A percentile compares a stretch with the other conserved stretches of the same genome.
Evolutionary conservation across 768 basidiomycete species (phyloP).

Genomic region (Amanita thiersii): DNA sequence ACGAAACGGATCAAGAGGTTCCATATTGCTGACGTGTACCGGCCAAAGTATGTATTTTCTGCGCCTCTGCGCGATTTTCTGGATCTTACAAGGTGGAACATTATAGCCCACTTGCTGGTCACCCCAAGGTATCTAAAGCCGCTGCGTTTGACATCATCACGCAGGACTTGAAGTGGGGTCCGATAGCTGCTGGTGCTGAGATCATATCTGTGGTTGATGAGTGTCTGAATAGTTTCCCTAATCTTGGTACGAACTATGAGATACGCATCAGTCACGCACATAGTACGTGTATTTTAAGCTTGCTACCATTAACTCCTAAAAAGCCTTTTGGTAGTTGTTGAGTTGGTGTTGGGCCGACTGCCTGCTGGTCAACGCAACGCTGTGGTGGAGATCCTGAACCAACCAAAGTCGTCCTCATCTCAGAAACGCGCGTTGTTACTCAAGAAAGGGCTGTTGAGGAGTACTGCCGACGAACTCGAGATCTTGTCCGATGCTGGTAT

Average conservation of each 20-base stretch:
- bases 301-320: neutral
- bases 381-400: slow-evolving; percentile 57
- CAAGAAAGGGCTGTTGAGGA: slow-evolving; percentile 62
- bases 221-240: slow-evolving; percentile 66
- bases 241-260: slow-evolving; percentile 56
- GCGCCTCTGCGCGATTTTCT: neutral
- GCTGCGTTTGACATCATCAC: slow-evolving; percentile 83
- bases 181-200: slow-evolving; percentile 67
- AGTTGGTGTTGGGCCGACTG: slow-evolving; percentile 53
- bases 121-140: slow-evolving; percentile 65
- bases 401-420: slow-evolving; percentile 53
- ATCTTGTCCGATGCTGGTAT: slow-evolving; percentile 53
- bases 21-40: slow-evolving; percentile 68
- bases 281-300: slow-evolving; percentile 34
- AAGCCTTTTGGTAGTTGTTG: slow-evolving; percentile 44
- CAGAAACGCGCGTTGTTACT: slow-evolving; percentile 65
- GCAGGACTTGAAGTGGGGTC: slow-evolving; percentile 55
- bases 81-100: slow-evolving; percentile 6
- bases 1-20: slow-evolving; percentile 74
- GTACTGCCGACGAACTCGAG: slow-evolving; percentile 69
- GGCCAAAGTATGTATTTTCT: slow-evolving; percentile 44
- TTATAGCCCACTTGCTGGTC: slow-evolving; percentile 55
- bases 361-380: slow-evolving; percentile 46
- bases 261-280: slow-evolving; percentile 74
- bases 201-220: slow-evolving; percentile 60